Evolutionary conservation across 2,329 filamentous ascomycete species (phyloP).

Genomic region (Eutypa lata): DNA sequence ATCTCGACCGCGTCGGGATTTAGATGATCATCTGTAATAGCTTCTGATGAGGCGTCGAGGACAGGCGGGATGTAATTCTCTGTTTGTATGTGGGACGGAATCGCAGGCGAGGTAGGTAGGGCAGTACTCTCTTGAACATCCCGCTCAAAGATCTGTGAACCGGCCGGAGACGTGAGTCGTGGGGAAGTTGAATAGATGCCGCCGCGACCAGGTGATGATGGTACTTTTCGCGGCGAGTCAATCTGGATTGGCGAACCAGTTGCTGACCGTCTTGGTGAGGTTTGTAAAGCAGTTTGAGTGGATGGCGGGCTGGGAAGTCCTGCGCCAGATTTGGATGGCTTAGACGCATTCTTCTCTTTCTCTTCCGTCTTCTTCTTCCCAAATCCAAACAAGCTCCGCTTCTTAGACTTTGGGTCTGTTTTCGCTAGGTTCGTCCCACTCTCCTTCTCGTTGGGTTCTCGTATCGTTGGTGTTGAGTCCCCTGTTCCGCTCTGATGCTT

Average conservation of each 20-base stretch:
- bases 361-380: slow-evolving; percentile 59
- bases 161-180: slow-evolving; percentile 72
- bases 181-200: slow-evolving; percentile 68
- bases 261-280: slow-evolving; percentile 35
- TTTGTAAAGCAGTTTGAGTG: slow-evolving; percentile 28
- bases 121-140: slow-evolving; percentile 80
- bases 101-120: slow-evolving; percentile 76
- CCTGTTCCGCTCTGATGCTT: slow-evolving; percentile 14
- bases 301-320: slow-evolving; percentile 31
- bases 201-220: slow-evolving; percentile 64
- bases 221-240: slow-evolving; percentile 44
- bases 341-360: slow-evolving; percentile 27
- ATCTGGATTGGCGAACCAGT: slow-evolving; percentile 41
- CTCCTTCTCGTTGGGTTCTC: slow-evolving; percentile 20
- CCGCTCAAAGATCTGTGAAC: slow-evolving; percentile 85
- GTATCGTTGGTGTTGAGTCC: slow-evolving; percentile 32
- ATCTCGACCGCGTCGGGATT: slow-evolving; percentile 92
- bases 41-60: slow-evolving; percentile 84
- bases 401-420: slow-evolving; percentile 43
- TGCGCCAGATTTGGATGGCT: slow-evolving; percentile 27
- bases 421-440: slow-evolving; percentile 28
- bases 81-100: slow-evolving; percentile 88
- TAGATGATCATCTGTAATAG: slow-evolving; percentile 82
- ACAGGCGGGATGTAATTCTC: slow-evolving; percentile 93
- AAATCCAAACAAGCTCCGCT: slow-evolving; percentile 58